Percentiles rank a stretch among this genome's conserved stretches.
These are phyloP conservation scores for Rosa rugosa DNA, from an alignment of 306 rosid species.

Conservation along the genomic window DNA sequence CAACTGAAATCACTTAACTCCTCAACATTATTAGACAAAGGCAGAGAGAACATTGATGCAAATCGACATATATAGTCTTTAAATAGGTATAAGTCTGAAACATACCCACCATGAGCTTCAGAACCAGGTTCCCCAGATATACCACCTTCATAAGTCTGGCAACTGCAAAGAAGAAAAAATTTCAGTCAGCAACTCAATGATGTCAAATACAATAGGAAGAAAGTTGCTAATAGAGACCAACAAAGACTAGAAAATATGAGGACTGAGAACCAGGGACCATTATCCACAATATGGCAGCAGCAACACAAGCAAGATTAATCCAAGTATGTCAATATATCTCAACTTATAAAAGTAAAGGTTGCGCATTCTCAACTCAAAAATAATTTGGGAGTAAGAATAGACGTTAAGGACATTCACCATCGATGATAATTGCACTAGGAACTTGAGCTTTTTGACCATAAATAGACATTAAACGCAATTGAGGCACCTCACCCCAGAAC, in stretches of 20 bases:
- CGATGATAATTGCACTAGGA: too few species aligned
- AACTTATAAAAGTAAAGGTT: too few species aligned
- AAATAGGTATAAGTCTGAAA: slow-evolving; percentile 16
- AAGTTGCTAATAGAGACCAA: not conserved
- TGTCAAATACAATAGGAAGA: slow-evolving; percentile 23
- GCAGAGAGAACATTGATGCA: too few species aligned
- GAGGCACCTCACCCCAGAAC: too few species aligned
- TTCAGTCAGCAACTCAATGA: not conserved
- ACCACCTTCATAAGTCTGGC: slow-evolving; percentile 98
- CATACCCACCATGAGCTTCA: slow-evolving; percentile 99
- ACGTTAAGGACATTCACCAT: too few species aligned
- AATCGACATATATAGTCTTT: not conserved
- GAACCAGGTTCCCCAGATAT: slow-evolving; percentile 92
- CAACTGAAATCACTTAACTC: too few species aligned
- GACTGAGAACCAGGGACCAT: not conserved
- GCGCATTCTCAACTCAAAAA: too few species aligned
- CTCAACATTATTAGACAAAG: too few species aligned
- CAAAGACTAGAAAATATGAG: not conserved
- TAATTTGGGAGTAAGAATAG: too few species aligned
- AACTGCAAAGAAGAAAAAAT: slow-evolving; percentile 44
- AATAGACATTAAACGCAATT: too few species aligned
- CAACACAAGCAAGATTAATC: not conserved
- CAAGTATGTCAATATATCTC: not conserved
- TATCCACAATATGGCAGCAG: not conserved
- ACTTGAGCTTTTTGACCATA: too few species aligned